Evolutionary conservation across 352 stramenopile species (phyloP).

Genomic region (Thalassiosira hispida): DNA sequence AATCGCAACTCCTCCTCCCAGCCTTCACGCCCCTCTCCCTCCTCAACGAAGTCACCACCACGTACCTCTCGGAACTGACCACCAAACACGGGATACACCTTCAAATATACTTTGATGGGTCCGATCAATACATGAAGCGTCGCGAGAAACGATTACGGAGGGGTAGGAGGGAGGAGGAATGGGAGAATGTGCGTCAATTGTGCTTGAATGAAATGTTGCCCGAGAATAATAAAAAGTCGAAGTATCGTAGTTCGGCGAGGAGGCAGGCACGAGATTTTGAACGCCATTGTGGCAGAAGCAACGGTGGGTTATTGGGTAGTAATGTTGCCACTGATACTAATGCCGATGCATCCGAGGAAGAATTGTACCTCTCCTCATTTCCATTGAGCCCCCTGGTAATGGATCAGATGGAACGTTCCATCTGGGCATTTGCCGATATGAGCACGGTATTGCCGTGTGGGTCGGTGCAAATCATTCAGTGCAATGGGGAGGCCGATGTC

Average conservation of each 20-base stretch:
- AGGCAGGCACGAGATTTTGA: conserved; percentile 25
- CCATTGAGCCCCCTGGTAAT: conserved; percentile 51
- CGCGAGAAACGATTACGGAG: conserved; percentile 2
- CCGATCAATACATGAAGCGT: conserved; percentile 39
- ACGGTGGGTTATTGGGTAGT: background rate
- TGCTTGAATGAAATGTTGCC: conserved; percentile 60
- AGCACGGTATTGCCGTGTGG: conserved; percentile 12
- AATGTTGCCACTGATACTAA: background rate
- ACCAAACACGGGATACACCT: conserved; percentile 45
- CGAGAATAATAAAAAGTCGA: background rate
- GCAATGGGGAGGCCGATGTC: conserved; percentile 64
- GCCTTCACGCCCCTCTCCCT: conserved; percentile 58
- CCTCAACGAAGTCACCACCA: conserved; percentile 55
- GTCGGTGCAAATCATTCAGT: conserved; percentile 54
- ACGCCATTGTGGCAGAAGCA: background rate
- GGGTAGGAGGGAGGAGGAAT: conserved; percentile 44
- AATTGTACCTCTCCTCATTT: conserved; percentile 50
- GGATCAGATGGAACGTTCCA: conserved; percentile 36
- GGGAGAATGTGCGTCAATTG: conserved; percentile 60
- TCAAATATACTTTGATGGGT: conserved; percentile 72
- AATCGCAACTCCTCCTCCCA: conserved; percentile 47
- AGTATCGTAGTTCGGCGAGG: conserved; percentile 36
- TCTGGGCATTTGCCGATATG: conserved; percentile 30
- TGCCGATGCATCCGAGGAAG: conserved; percentile 8
- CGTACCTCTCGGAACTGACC: conserved; percentile 57